Base-by-base conservation (phyloP, 352 stramenopile genomes). In the Phytophthora pluvialis region DNA sequence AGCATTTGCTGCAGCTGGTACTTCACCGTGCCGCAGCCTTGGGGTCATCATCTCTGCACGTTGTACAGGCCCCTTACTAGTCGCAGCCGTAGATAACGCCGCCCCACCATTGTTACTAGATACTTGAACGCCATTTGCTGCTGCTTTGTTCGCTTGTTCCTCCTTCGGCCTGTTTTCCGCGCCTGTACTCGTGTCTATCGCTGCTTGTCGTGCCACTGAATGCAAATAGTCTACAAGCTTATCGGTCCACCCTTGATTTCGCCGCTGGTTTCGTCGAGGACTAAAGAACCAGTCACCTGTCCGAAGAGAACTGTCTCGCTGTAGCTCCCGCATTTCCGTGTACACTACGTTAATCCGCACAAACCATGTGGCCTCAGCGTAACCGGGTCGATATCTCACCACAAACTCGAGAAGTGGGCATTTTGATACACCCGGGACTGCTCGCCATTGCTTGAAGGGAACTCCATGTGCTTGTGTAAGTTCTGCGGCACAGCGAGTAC, bases 311-410 rank as follows among this genome's bases (percentile, higher is more conserved):
- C 72, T 81, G 45, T 93, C 86, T 0, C 84, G 81, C 67, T 92
- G 86, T 40, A 94, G 88, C 45, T 93, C 86, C 43, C 93, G 80
- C 77, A 94, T 86, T 59, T 96, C 88, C 25, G 88, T 90, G 65
- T 94, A 96, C 35, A 96, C 78, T 15, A 96, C 88, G 64, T 96
- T 96, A 29, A 93, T 64, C 3, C 81, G 81, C 29, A 93, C 80
- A 60, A 91, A 94, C 88, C 88, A 96, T 28, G 88, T 94, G 12
- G 88, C 86, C 31, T 93, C 80, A 8, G 75, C 74, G 39, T 81
- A 89, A 3, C 81, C 84, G 1, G 83, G 80, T 2, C 81, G 79
- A 73, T 93, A 96, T 6, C 70, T 75, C 28, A 92, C 80, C 15
- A 96, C 81, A 59, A 80, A 87, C 16, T 96, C 88, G 3, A 96